These are phyloP conservation scores for Miscanthus sacchariflorus DNA, from an alignment of 202 grass and related monocot genomes.

Conservation along the genomic window DNA sequence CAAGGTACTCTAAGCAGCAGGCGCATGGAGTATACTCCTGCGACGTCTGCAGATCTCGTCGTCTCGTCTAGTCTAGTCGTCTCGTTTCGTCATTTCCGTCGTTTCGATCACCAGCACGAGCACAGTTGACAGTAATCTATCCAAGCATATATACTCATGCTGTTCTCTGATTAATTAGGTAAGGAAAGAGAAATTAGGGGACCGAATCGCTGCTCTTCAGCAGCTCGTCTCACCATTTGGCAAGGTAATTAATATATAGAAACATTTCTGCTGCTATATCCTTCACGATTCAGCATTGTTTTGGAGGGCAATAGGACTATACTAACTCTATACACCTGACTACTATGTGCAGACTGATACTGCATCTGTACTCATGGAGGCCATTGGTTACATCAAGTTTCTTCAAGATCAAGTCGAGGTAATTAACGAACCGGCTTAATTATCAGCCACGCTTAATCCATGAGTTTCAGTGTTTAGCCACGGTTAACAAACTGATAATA, in stretches of 20 bases:
- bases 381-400: conserved; percentile 99
- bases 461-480: background rate
- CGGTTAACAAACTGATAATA: background rate
- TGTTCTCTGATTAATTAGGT: conserved; percentile 60
- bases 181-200: conserved; percentile 97
- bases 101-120: background rate
- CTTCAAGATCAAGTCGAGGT: conserved; percentile 98
- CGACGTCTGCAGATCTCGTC: background rate
- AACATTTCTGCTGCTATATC: background rate
- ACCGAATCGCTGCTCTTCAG: conserved; percentile 96
- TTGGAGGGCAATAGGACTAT: background rate
- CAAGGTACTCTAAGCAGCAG: conserved; percentile 62
- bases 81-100: background rate
- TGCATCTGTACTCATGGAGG: conserved; percentile 97
- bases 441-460: background rate
- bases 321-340: background rate
- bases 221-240: conserved; percentile 93
- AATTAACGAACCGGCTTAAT: background rate
- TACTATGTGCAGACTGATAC: conserved; percentile 81
- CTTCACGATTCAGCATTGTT: background rate
- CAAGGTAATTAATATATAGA: conserved; percentile 57
- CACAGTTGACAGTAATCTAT: background rate
- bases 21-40: background rate
- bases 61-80: background rate
- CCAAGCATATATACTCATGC: background rate